A percentile compares a stretch with the other conserved stretches of the same genome.
phyloP scores from a whole-genome alignment of 2,329 filamentous ascomycete genomes.

The Ilyonectria mors-panacis region DNA sequence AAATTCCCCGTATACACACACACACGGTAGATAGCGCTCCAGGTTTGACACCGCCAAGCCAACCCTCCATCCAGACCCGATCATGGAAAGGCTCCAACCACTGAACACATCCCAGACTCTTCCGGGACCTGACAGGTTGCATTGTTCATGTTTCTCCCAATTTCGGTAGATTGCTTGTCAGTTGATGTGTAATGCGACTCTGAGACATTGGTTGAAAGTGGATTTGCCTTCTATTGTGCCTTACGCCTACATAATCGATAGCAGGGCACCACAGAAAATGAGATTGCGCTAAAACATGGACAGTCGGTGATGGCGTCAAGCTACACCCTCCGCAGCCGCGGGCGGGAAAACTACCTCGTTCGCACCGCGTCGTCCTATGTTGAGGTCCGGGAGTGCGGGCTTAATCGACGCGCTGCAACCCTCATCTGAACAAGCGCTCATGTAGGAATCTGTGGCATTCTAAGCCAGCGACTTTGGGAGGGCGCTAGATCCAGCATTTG shows the following conservation, averaged over 20 bases:
- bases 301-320: conserved; percentile 38
- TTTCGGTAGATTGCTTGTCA: conserved; percentile 3
- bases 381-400: background rate
- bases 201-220: conserved; percentile 27
- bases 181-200: conserved; percentile 20
- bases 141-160: conserved; percentile 13
- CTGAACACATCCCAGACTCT: background rate
- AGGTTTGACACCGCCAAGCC: conserved; percentile 23
- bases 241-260: conserved; percentile 9
- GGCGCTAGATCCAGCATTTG: background rate
- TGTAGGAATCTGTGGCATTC: background rate
- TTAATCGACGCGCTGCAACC: background rate
- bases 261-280: conserved; percentile 19
- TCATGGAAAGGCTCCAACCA: conserved; percentile 4
- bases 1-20: background rate
- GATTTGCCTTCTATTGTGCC: conserved; percentile 17
- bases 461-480: background rate
- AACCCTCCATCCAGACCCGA: background rate
- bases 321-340: conserved; percentile 32
- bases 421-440: conserved; percentile 4
- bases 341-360: conserved; percentile 20
- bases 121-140: conserved; percentile 18
- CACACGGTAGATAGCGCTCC: background rate
- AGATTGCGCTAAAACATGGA: conserved; percentile 43
- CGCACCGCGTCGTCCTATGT: conserved; percentile 7